These are phyloP conservation scores for Diutina rugosa DNA, from an alignment of 1,139 yeast genomes.

Conservation along the genomic window DNA sequence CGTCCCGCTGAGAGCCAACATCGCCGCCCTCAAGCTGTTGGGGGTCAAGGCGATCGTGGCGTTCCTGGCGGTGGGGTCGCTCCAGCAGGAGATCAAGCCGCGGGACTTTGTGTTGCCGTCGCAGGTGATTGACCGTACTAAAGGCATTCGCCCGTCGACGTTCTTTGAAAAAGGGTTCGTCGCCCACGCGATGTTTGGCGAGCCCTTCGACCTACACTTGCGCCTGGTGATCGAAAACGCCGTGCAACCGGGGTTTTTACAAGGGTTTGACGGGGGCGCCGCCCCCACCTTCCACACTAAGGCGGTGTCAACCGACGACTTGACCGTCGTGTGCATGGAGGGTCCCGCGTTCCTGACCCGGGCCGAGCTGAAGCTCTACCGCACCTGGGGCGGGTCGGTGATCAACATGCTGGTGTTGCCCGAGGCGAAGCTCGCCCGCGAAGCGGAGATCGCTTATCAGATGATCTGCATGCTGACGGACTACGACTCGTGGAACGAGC, in stretches of 20 bases:
- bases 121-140: constrained; percentile 92
- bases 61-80: constrained; percentile 92
- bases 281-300: constrained; percentile 45
- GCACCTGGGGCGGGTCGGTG: constrained; percentile 86
- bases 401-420: constrained; percentile 96
- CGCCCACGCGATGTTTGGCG: constrained; percentile 95
- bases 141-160: constrained; percentile 84
- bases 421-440: constrained; percentile 91
- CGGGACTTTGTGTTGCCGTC: constrained; percentile 92
- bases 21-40: constrained; percentile 81
- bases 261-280: constrained; percentile 24
- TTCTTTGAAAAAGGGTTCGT: constrained; percentile 90
- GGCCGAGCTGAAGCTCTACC: constrained; percentile 87
- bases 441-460: constrained; percentile 92
- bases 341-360: constrained; percentile 97
- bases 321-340: constrained; percentile 91
- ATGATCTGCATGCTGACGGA: constrained; percentile 99
- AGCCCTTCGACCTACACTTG: constrained; percentile 77
- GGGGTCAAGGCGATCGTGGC: constrained; percentile 87
- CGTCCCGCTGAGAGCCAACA: constrained; percentile 89
- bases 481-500: constrained; percentile 96
- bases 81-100: constrained; percentile 79
- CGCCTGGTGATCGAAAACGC: constrained; percentile 50
- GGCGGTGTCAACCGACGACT: constrained; percentile 44
- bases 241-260: constrained; percentile 41